Evolutionary conservation across 2,329 filamentous ascomycete species (phyloP), one percentile per base, ranked within the genome.

Genomic region (Fusarium circinatum): DNA sequence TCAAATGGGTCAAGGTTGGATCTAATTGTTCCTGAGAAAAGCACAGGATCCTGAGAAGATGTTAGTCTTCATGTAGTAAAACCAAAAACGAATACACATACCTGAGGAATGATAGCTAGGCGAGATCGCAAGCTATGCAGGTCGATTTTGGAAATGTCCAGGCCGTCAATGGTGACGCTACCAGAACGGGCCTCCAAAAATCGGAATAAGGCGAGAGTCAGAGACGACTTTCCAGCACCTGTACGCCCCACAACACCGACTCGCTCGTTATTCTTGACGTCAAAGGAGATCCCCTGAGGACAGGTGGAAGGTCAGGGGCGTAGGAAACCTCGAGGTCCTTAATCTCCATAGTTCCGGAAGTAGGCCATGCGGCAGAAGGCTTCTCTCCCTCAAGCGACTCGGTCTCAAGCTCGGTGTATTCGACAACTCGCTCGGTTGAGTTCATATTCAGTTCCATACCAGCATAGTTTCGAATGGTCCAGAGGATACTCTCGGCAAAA

Each of bases 371-470:
- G 4, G 92, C 91, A 0, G 93, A 90, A 0, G 91, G 89, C 28
- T 86, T 84, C 26, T 82, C 80, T 18, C 91, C 92, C 18, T 85
- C 89, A 48, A 91, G 88, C 26, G 89, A 86, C 79, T 95, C 93
- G 0, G 89, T 94, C 38, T 88, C 84, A 14, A 95, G 85, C 54
- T 91, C 88, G 0, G 90, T 88, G 79, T 95, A 96, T 79, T 95
- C 93, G 9, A 94, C 85, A 32, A 96, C 89, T 36, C 93, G 87
- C 82, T 96, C 93, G 0, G 91, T 90, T 1, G 92, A 89, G 76
- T 95, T 95, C 92, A 95, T 94, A 77, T 93, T 90, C 8, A 95
- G 84, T 79, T 96, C 93, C 26, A 94, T 83, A 70, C 89, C 91
- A 1, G 92, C 88, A 78, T 94, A 94, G 62, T 90, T 84, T 4